Evolutionary conservation across 2,329 filamentous ascomycete genomes (phyloP).

Genomic region (Paraconiothyrium brasiliense): DNA sequence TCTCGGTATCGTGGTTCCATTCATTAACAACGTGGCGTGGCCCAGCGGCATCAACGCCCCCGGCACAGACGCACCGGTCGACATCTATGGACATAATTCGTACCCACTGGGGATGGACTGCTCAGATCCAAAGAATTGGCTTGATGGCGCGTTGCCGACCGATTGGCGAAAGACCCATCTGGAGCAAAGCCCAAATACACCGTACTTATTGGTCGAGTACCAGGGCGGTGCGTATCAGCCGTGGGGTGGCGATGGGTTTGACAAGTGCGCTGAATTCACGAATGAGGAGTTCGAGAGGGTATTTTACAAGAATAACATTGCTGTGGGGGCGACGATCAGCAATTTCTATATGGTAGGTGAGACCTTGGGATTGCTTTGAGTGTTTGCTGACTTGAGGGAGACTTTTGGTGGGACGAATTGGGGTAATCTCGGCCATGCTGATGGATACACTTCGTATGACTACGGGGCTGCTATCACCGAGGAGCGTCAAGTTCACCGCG

Average conservation of each 20-base stretch:
- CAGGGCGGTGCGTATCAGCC: conserved; percentile 76
- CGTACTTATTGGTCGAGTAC: conserved; percentile 68
- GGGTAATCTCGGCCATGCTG: conserved; percentile 77
- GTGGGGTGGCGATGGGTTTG: conserved; percentile 76
- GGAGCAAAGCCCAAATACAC: conserved; percentile 69
- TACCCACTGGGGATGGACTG: conserved; percentile 71
- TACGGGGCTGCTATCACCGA: conserved; percentile 72
- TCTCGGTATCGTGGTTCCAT: conserved; percentile 75
- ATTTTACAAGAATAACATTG: conserved; percentile 78
- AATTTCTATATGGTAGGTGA: conserved; percentile 72
- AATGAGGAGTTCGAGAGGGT: conserved; percentile 78
- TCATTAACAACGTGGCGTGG: conserved; percentile 75
- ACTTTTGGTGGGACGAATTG: conserved; percentile 83
- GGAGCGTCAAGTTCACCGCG: conserved; percentile 70
- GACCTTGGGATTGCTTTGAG: not conserved
- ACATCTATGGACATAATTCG: conserved; percentile 72
- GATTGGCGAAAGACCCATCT: conserved; percentile 63
- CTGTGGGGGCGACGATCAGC: conserved; percentile 70
- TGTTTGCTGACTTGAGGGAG: conserved; percentile 18
- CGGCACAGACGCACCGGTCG: conserved; percentile 63
- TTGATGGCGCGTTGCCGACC: conserved; percentile 62
- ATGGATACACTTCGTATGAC: conserved; percentile 64
- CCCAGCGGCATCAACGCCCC: conserved; percentile 68
- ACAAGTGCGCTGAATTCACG: conserved; percentile 69
- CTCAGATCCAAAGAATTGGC: conserved; percentile 68